Percentiles rank a stretch among this genome's conserved stretches.
Evolutionary conservation across 768 basidiomycete species (phyloP).

Genomic region (Ramaria rubella): DNA sequence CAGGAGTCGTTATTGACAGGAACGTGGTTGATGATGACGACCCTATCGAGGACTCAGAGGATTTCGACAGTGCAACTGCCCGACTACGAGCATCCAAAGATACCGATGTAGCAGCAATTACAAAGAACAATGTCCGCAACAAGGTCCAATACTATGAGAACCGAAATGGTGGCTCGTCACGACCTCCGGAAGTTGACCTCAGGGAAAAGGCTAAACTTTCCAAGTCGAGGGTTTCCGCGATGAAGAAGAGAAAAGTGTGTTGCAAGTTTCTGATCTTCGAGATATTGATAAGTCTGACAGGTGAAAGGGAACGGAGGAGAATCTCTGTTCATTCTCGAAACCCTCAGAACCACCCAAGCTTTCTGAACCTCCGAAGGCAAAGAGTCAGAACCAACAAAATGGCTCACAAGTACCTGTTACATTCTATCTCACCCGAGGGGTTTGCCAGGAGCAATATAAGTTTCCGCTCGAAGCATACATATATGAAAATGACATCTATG

Average conservation of each 20-base stretch:
- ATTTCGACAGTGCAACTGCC: neutral
- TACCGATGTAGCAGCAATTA: neutral
- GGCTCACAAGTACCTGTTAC: neutral
- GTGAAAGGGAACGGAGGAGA: neutral
- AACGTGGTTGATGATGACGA: neutral
- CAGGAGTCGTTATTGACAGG: too few relatives aligned
- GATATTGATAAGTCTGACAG: neutral
- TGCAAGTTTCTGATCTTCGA: neutral
- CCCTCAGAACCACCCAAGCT: neutral
- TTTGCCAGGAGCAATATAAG: too few relatives aligned
- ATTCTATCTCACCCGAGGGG: too few relatives aligned
- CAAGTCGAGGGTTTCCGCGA: neutral
- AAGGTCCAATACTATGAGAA: neutral
- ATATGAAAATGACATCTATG: neutral
- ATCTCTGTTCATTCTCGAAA: neutral
- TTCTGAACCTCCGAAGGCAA: neutral
- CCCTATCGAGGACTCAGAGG: constrained; percentile 7
- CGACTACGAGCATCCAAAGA: neutral
- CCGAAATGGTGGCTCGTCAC: neutral
- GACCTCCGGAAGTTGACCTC: neutral
- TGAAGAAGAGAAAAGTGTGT: neutral
- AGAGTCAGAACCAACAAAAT: neutral
- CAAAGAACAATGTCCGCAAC: neutral
- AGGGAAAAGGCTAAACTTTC: neutral
- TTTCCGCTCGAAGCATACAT: neutral